Conservation (phyloP, 2,329 filamentous ascomycete genomes). For the Grosmannia huntii region DNA sequence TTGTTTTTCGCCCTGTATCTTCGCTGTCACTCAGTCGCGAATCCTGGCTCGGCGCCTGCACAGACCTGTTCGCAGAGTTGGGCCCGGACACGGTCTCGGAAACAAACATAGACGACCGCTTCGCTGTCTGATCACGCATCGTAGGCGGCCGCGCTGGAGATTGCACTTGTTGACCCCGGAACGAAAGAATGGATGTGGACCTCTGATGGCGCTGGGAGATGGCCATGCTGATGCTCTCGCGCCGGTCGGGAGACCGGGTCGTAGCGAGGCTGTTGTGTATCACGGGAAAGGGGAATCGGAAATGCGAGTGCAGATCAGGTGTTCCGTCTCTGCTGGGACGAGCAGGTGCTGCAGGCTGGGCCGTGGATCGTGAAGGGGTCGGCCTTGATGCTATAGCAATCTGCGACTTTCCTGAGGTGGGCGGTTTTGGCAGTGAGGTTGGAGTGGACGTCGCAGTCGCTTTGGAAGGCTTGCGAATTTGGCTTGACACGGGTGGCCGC, state of each 20-base stretch:
- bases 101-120: background rate
- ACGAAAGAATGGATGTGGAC: background rate
- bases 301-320: conserved; percentile 44
- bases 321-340: conserved; percentile 59
- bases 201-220: background rate
- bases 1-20: conserved; percentile 15
- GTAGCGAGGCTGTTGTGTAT: conserved; percentile 51
- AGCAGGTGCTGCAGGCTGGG: conserved; percentile 33
- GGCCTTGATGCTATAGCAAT: conserved; percentile 15
- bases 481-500: conserved; percentile 6
- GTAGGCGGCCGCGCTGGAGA: background rate
- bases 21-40: background rate
- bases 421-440: background rate
- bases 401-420: background rate
- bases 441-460: background rate
- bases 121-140: background rate
- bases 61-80: background rate
- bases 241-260: conserved; percentile 33
- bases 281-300: conserved; percentile 36
- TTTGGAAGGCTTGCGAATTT: background rate
- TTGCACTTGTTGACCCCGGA: background rate
- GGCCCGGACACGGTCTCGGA: background rate
- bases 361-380: background rate
- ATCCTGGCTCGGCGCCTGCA: background rate
- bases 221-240: conserved; percentile 24